Conservation (phyloP, 2,329 filamentous ascomycete species). For the Trichophyton benhamiae region DNA sequence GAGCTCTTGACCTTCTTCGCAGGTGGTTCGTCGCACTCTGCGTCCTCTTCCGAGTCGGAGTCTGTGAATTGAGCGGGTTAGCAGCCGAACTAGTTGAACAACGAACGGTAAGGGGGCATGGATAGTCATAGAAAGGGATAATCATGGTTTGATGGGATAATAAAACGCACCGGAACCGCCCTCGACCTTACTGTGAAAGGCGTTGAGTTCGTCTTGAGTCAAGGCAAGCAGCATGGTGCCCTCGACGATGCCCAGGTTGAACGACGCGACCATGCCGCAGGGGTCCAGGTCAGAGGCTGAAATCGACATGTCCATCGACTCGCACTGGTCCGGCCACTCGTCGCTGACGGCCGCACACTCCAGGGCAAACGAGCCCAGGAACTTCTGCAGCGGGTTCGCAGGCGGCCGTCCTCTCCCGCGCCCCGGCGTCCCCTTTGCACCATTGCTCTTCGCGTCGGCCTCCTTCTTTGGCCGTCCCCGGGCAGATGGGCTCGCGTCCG, state of each 20-base stretch:
- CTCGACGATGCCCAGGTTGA: slow-evolving; percentile 14
- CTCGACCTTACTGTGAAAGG: slow-evolving; percentile 4
- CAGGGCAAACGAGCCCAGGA: slow-evolving; percentile 12
- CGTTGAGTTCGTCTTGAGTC: slow-evolving; percentile 6
- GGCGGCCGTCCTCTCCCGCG: slow-evolving; percentile 2
- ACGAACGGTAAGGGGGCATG: too few species aligned
- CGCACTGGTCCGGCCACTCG: slow-evolving; percentile 11
- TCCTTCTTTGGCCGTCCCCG: slow-evolving; percentile 12
- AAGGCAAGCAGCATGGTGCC: slow-evolving; percentile 14
- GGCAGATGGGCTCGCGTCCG: not conserved
- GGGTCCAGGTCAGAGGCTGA: slow-evolving; percentile 2
- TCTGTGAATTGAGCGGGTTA: not conserved
- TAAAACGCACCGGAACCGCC: not conserved
- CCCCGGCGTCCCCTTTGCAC: not conserved
- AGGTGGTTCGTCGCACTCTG: slow-evolving; percentile 7
- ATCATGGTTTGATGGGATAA: too few species aligned
- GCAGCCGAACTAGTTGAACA: too few species aligned
- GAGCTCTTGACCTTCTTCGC: slow-evolving; percentile 4
- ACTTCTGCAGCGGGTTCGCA: slow-evolving; percentile 5
- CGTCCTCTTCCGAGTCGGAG: not conserved
- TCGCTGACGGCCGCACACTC: slow-evolving; percentile 9
- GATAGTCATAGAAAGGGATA: too few species aligned
- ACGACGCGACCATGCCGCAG: slow-evolving; percentile 10
- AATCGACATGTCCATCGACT: slow-evolving; percentile 13
- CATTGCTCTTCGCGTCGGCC: not conserved